phyloP scores from a whole-genome alignment of 1,284 basidiomycete species.

The Cerioporus squamosus region DNA sequence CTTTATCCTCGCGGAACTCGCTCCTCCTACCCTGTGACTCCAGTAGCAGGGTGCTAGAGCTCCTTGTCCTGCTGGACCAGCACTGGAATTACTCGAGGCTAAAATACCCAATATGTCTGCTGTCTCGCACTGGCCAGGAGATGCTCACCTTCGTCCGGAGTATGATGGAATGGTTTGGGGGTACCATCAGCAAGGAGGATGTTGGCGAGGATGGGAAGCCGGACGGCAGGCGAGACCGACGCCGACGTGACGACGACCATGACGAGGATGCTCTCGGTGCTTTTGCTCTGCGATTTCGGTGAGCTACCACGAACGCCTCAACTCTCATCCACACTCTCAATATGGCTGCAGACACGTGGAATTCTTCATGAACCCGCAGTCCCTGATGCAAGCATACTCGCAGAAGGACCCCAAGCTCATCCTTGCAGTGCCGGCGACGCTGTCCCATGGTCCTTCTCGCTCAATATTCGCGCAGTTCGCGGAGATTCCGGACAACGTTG shows the following conservation, averaged over 20 bases:
- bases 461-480: conserved; percentile 87
- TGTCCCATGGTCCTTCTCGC: conserved; percentile 93
- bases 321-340: not conserved
- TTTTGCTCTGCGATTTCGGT: conserved; percentile 78
- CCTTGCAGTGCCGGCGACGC: conserved; percentile 88
- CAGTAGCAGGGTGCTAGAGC: conserved; percentile 90
- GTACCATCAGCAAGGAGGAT: conserved; percentile 89
- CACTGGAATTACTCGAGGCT: conserved; percentile 93
- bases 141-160: conserved; percentile 94
- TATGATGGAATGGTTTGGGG: conserved; percentile 99
- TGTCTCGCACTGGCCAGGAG: conserved; percentile 90
- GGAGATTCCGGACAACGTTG: conserved; percentile 78
- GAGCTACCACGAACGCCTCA: conserved; percentile 21
- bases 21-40: conserved; percentile 93
- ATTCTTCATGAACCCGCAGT: conserved; percentile 85
- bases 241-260: conserved; percentile 65
- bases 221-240: conserved; percentile 52
- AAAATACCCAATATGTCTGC: conserved; percentile 87
- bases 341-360: conserved; percentile 80
- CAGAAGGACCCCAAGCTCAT: conserved; percentile 91
- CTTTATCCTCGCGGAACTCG: conserved; percentile 77
- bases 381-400: conserved; percentile 82
- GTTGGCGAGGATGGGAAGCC: conserved; percentile 72
- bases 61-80: conserved; percentile 94
- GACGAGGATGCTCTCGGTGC: conserved; percentile 81